Base-by-base conservation (phyloP, 805 yeast genomes). In the Myxozyma lipomycoides region DNA sequence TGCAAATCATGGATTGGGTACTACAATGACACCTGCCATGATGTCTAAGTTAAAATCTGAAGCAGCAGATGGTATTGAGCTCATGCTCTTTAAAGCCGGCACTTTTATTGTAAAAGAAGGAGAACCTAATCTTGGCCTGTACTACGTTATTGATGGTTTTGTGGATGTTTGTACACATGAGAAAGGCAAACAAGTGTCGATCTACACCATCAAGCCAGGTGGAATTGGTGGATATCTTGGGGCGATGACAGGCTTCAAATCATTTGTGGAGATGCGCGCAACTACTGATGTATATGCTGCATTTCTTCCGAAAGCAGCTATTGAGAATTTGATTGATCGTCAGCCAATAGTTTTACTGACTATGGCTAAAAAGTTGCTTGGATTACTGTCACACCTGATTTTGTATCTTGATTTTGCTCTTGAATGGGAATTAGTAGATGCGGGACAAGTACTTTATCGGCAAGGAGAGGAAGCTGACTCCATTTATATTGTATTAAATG, bases 371-470 rank as follows among this genome's bases (percentile, higher is more conserved):
- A 76, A 81, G 6, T 70, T 91, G 56, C 81, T 84, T 40, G 73
- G 73, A n/a, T 73, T 85, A 1, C 67, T 93, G 36, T 83, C 90
- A 25, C 71, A 77, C 25, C 78, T 84, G 48, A 72, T 91, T 35
- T 67, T 85, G 35, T 79, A 84, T 49, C 78, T 93, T 38, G 98
- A 91, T 63, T 87, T 86, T 67, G 96, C 97, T 0, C 70, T 93
- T 45, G 98, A 93, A 66, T 91, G 98, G 98, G 81, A 90, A 37
- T 96, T 88, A 52, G 73, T 86, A 10, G 81, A 81, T n/a, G 91
- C 97, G 1, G 96, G 97, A 0, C 83, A 83, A 44, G 75, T 83
- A 0, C 67, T 93, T 19, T 88, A 85, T 61, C 76, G 80, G 1
- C 93, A 91, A 64, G 95, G 88, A 1, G 93, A 87, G 46, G 77